Percentiles rank a stretch among this genome's conserved stretches.
Conservation (phyloP, 129 eudicot species). For the Sambucus nigra region DNA sequence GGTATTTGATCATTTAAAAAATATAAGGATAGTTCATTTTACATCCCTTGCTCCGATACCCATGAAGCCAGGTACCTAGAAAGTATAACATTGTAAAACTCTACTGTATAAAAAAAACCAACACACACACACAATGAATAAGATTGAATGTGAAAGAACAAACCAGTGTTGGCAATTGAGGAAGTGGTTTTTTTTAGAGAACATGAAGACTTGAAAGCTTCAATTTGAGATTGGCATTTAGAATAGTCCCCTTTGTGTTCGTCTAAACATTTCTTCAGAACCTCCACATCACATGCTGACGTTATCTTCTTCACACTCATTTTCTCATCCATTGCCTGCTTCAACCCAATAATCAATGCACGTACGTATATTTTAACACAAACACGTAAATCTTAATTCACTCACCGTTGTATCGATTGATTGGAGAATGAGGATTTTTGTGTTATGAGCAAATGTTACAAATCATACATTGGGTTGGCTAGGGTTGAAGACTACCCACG, state of each 20-base stretch:
- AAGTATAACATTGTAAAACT: no score
- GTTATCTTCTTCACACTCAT: constrained; percentile 16
- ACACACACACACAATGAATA: no score
- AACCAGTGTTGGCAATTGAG: background rate
- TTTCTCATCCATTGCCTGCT: background rate
- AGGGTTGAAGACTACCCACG: no score
- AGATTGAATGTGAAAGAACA: background rate
- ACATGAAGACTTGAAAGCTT: constrained; percentile 46
- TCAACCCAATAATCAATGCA: background rate
- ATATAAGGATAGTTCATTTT: no score
- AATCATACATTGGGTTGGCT: no score
- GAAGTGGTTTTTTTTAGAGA: constrained; percentile 25
- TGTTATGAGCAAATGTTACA: no score
- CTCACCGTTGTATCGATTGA: background rate
- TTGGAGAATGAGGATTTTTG: no score
- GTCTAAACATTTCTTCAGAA: constrained; percentile 49
- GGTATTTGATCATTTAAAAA: no score
- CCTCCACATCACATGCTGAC: constrained; percentile 49
- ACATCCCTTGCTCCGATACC: no score
- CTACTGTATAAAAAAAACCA: no score
- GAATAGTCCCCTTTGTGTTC: constrained; percentile 41
- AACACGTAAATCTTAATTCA: background rate
- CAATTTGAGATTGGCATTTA: constrained; percentile 42
- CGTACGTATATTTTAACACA: background rate
- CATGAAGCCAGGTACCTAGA: no score